A percentile compares a stretch with the other conserved stretches of the same genome.
phyloP scores from a whole-genome alignment of 768 basidiomycete species.

The Aureoboletus auriporus region DNA sequence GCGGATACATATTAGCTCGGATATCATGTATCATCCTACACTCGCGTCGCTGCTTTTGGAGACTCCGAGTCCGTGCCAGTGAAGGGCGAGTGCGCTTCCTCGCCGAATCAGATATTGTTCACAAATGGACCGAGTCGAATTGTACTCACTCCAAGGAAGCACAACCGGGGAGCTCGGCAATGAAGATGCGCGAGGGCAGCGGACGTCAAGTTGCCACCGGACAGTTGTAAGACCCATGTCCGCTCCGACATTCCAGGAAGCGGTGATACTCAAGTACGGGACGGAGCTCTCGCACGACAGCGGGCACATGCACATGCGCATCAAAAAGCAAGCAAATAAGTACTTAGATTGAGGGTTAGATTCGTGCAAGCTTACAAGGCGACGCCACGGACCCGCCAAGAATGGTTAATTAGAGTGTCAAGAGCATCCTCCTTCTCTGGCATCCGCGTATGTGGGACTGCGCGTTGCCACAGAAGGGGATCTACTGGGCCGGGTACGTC shows the following conservation, averaged over 20 bases:
- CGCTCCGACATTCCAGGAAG: conserved; percentile 9
- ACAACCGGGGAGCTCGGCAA: conserved; percentile 10
- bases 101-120: neutral
- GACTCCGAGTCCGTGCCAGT: too few relatives aligned
- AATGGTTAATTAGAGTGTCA: neutral
- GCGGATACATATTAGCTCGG: too few relatives aligned
- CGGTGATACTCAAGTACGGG: neutral
- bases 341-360: conserved; percentile 5
- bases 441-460: too few relatives aligned
- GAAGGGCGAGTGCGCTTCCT: neutral
- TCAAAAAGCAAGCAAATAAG: neutral
- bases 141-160: neutral
- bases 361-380: neutral
- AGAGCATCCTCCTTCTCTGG: conserved; percentile 4
- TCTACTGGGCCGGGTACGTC: neutral
- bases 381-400: conserved; percentile 7
- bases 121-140: too few relatives aligned
- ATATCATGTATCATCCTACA: too few relatives aligned
- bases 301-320: conserved; percentile 5
- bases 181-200: conserved; percentile 10
- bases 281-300: conserved; percentile 8
- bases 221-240: conserved; percentile 1
- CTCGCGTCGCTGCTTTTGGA: too few relatives aligned
- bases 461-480: conserved; percentile 1
- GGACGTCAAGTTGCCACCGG: conserved; percentile 14